Evolutionary conservation across 306 rosid genomes (phyloP).

Genomic region (Gleditsia sinensis): DNA sequence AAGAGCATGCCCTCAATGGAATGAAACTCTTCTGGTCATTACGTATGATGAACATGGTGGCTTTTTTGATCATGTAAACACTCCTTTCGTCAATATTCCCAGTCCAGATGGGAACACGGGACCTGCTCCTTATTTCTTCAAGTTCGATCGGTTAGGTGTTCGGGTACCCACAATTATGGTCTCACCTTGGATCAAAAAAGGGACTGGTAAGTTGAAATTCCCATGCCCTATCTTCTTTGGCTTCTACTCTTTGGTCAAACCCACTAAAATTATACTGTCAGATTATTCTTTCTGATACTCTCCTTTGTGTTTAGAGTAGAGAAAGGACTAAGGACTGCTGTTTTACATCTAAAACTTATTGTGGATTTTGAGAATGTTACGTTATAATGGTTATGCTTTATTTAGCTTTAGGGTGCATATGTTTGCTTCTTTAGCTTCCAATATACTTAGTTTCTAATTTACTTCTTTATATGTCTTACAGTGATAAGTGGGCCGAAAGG

Average conservation of each 20-base stretch:
- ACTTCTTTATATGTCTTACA: conserved; percentile 43
- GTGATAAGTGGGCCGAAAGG: conserved; percentile 77
- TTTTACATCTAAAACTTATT: conserved; percentile 4
- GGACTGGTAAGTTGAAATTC: conserved; percentile 62
- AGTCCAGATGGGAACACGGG: conserved; percentile 96
- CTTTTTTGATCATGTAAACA: conserved; percentile 82
- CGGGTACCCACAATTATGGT: conserved; percentile 95
- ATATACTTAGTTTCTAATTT: conserved; percentile 13
- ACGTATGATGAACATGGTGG: conserved; percentile 99
- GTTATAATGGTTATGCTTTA: conserved; percentile 18
- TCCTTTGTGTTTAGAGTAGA: conserved; percentile 24
- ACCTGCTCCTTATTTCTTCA: conserved; percentile 95
- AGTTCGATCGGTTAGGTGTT: conserved; percentile 95
- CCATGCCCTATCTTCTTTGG: conserved; percentile 2
- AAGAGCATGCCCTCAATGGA: conserved; percentile 93
- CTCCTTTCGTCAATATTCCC: conserved; percentile 86
- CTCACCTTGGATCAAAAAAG: conserved; percentile 99
- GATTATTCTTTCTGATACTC: conserved; percentile 21
- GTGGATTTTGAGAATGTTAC: conserved; percentile 17
- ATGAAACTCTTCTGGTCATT: conserved; percentile 77
- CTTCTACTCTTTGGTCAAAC: conserved; percentile 17
- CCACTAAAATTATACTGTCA: conserved; percentile 25
- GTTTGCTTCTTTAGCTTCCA: conserved; percentile 31
- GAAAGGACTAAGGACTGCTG: conserved; percentile 19
- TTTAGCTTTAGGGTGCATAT: conserved; percentile 15